Percentiles rank a stretch among this genome's conserved stretches.
These are phyloP conservation scores for Teratosphaeriaceae sp. DNA, from an alignment of 2,329 filamentous ascomycete species.

Conservation along the genomic window DNA sequence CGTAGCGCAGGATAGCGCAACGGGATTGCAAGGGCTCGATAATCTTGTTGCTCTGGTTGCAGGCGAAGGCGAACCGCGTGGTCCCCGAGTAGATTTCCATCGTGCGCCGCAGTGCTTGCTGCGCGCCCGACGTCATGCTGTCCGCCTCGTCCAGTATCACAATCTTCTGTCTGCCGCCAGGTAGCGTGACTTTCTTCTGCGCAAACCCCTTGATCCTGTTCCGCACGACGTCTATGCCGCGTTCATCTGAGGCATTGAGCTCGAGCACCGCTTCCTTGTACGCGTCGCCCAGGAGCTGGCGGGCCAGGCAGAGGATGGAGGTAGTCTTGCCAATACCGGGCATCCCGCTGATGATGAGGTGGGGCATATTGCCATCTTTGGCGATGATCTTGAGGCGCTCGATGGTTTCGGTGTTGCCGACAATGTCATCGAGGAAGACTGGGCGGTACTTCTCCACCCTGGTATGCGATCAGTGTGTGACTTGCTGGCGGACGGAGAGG, in stretches of 20 bases:
- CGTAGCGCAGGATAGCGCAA: constrained; percentile 97
- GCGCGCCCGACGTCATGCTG: constrained; percentile 97
- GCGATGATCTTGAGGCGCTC: constrained; percentile 91
- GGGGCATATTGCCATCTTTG: constrained; percentile 93
- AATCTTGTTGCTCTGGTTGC: constrained; percentile 97
- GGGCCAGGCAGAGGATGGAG: constrained; percentile 92
- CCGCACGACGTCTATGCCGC: constrained; percentile 92
- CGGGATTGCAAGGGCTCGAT: constrained; percentile 91
- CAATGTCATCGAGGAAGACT: constrained; percentile 89
- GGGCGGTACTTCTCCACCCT: constrained; percentile 99
- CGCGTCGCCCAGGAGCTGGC: constrained; percentile 93
- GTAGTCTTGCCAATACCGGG: constrained; percentile 97
- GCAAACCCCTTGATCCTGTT: constrained; percentile 99
- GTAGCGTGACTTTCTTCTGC: constrained; percentile 77
- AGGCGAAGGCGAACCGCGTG: constrained; percentile 94
- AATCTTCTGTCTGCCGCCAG: constrained; percentile 98
- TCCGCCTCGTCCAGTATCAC: constrained; percentile 98
- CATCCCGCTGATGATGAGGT: constrained; percentile 99
- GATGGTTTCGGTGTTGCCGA: constrained; percentile 96
- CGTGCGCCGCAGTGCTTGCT: constrained; percentile 82
- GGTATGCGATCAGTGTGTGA: constrained; percentile 6
- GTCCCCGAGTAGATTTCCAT: constrained; percentile 99
- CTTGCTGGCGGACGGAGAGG: constrained; percentile 5
- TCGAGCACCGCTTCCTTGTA: constrained; percentile 94
- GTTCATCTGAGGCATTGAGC: constrained; percentile 97